Conservation (phyloP, 1,284 basidiomycete species). For the Apiotrichum veenhuisii region DNA sequence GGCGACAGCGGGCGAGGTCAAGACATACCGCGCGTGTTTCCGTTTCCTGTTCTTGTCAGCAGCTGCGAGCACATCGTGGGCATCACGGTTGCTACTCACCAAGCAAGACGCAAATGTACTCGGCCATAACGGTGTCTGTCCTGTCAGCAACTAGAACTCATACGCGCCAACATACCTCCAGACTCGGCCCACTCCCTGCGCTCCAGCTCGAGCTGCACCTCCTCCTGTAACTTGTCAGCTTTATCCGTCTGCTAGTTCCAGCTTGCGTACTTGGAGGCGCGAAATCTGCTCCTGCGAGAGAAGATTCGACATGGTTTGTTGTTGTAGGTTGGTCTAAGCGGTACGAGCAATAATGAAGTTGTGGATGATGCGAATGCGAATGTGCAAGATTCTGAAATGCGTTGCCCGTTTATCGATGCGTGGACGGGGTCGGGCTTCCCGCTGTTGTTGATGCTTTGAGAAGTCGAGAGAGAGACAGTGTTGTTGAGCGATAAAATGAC, state of each 20-base stretch:
- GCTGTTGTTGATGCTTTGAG: no score
- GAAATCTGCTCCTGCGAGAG: slow-evolving; percentile 7
- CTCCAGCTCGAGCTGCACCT: slow-evolving; percentile 42
- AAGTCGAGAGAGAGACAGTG: no score
- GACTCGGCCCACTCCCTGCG: slow-evolving; percentile 46
- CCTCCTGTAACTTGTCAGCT: slow-evolving; percentile 24
- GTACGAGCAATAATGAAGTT: neutral
- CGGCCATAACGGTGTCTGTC: slow-evolving; percentile 46
- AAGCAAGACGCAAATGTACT: slow-evolving; percentile 44
- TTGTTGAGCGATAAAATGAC: no score
- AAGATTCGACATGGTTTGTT: slow-evolving; percentile 5
- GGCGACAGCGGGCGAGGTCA: neutral
- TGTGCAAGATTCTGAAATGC: no score
- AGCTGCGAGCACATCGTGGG: neutral
- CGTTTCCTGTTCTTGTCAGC: slow-evolving; percentile 30
- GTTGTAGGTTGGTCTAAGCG: neutral
- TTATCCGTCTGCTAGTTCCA: no score
- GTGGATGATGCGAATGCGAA: neutral
- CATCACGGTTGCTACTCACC: slow-evolving; percentile 25
- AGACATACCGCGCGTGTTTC: slow-evolving; percentile 34
- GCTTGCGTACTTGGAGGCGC: slow-evolving; percentile 8
- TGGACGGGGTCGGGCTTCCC: no score
- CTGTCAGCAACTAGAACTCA: neutral
- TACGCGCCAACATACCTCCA: slow-evolving; percentile 24
- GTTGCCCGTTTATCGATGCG: no score